phyloP scores from a whole-genome alignment of 2,329 filamentous ascomycete species.

The Colletotrichum gigasporum region DNA sequence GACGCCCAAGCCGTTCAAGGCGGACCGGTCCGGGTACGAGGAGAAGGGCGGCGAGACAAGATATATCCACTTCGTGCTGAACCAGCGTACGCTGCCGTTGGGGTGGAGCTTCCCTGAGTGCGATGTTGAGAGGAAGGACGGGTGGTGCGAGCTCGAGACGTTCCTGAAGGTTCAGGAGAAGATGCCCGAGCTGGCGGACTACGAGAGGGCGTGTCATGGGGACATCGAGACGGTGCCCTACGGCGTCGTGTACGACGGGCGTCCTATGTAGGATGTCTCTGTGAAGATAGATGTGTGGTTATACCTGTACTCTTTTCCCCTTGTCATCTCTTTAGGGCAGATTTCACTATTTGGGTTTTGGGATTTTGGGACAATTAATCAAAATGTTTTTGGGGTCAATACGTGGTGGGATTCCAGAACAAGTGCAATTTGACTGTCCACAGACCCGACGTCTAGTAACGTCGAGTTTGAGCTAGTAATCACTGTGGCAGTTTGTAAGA shows the following conservation, averaged over 20 bases:
- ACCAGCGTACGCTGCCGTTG: slow-evolving; percentile 77
- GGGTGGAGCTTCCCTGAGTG: slow-evolving; percentile 73
- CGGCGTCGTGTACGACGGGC: slow-evolving; percentile 50
- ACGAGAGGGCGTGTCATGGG: slow-evolving; percentile 73
- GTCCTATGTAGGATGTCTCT: slow-evolving; percentile 37
- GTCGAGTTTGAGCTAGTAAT: too few relatives aligned
- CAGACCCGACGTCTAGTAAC: too few relatives aligned
- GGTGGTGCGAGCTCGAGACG: slow-evolving; percentile 78
- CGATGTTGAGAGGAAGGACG: slow-evolving; percentile 69
- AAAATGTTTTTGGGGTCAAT: too few relatives aligned
- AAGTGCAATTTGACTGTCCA: too few relatives aligned
- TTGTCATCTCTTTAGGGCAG: too few relatives aligned
- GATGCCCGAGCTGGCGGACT: slow-evolving; percentile 67
- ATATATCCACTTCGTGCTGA: slow-evolving; percentile 80
- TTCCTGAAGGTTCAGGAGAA: slow-evolving; percentile 71
- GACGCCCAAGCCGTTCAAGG: slow-evolving; percentile 69
- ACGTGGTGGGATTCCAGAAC: too few relatives aligned
- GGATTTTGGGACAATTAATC: too few relatives aligned
- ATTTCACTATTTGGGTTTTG: too few relatives aligned
- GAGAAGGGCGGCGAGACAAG: slow-evolving; percentile 63
- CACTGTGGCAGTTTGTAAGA: too few relatives aligned
- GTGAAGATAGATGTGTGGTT: slow-evolving; percentile 36
- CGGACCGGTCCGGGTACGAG: slow-evolving; percentile 63
- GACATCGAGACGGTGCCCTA: slow-evolving; percentile 49
- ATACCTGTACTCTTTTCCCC: background rate